phyloP scores from a whole-genome alignment of 768 basidiomycete genomes.

The Serendipita vermifera region DNA sequence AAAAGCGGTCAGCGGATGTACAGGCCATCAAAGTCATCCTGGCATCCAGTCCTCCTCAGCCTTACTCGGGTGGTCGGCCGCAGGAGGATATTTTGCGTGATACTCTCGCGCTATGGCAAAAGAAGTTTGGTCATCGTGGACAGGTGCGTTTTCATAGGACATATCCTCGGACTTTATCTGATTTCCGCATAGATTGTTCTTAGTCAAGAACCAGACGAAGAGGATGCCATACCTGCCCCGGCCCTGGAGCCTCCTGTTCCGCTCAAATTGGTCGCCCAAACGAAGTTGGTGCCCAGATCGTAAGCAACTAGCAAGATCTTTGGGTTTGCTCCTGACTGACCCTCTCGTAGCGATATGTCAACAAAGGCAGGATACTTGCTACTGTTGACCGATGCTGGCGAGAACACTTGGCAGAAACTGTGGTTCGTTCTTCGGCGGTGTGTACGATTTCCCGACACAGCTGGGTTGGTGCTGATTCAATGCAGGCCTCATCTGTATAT shows the following conservation, averaged over 20 bases:
- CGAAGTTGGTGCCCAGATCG: conserved; percentile 64
- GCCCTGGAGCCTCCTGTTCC: conserved; percentile 33
- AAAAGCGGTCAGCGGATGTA: conserved; percentile 73
- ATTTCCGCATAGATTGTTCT: conserved; percentile 51
- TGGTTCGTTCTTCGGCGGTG: conserved; percentile 86
- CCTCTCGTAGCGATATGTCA: conserved; percentile 50
- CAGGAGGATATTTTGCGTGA: conserved; percentile 46
- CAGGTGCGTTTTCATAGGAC: conserved; percentile 41
- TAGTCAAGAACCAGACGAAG: conserved; percentile 53
- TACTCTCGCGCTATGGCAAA: conserved; percentile 71
- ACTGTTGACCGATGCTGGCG: conserved; percentile 67
- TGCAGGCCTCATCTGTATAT: conserved; percentile 86
- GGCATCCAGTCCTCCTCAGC: conserved; percentile 26
- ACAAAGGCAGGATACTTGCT: conserved; percentile 77
- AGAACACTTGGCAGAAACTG: conserved; percentile 65
- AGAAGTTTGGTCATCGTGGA: conserved; percentile 59
- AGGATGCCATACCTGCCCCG: conserved; percentile 32
- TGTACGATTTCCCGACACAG: background rate
- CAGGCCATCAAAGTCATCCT: conserved; percentile 77
- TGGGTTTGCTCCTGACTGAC: conserved; percentile 4
- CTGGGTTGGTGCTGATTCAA: background rate
- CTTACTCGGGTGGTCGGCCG: conserved; percentile 51
- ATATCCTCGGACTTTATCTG: conserved; percentile 5
- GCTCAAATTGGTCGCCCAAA: conserved; percentile 56
- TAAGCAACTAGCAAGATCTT: conserved; percentile 24